A percentile compares a stretch with the other conserved stretches of the same genome.
phyloP scores from a whole-genome alignment of 495 filamentous ascomycete species.

The Jackrogersella minutella region DNA sequence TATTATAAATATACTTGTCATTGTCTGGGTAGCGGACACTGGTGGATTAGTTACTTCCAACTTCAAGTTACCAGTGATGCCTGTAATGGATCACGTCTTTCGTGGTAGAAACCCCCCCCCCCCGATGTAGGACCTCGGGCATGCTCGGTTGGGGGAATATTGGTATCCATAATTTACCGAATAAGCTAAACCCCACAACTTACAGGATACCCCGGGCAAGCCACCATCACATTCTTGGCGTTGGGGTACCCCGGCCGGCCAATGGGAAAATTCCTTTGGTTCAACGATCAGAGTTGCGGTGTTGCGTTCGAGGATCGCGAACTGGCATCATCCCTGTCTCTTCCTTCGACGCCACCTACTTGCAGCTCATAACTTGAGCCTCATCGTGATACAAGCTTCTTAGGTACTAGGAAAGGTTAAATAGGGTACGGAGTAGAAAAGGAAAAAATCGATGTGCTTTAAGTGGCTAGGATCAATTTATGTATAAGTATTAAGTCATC shows the following conservation, averaged over 20 bases:
- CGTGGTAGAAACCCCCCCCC: too few relatives aligned
- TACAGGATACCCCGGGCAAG: background rate
- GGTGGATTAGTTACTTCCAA: too few relatives aligned
- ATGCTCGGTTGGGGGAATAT: slow-evolving; percentile 12
- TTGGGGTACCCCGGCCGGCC: slow-evolving; percentile 6
- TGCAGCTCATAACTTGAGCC: slow-evolving; percentile 4
- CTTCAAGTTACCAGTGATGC: too few relatives aligned
- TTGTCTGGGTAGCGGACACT: too few relatives aligned
- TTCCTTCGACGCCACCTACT: slow-evolving; percentile 15
- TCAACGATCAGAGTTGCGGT: background rate
- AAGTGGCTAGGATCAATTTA: too few relatives aligned
- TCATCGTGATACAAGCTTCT: background rate
- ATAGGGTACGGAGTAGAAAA: background rate
- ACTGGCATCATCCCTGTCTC: background rate
- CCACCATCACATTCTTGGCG: slow-evolving; percentile 4
- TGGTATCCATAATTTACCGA: slow-evolving; percentile 5
- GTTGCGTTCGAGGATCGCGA: slow-evolving; percentile 3
- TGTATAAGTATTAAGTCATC: too few relatives aligned
- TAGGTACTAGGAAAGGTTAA: background rate
- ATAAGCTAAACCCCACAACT: slow-evolving; percentile 1
- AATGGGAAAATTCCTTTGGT: slow-evolving; percentile 1
- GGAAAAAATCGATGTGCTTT: too few relatives aligned
- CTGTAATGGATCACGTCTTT: background rate
- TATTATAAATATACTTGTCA: too few relatives aligned
- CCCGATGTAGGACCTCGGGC: slow-evolving; percentile 29